Base-by-base conservation (phyloP, 257 asterid species). In the Ilex asprella region DNA sequence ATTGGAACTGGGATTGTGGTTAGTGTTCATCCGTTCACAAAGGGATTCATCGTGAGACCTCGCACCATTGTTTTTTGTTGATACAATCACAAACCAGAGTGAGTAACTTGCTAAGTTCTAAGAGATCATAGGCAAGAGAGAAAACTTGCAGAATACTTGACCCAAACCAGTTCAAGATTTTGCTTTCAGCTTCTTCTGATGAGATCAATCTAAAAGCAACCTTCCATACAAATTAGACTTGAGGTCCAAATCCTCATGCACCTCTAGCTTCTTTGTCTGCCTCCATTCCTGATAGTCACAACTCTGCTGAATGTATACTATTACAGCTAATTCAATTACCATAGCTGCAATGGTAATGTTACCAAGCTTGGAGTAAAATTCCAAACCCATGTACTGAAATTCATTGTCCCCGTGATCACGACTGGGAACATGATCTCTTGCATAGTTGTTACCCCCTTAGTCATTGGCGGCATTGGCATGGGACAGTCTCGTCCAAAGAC, bases 391-490 rank as follows among this genome's bases (percentile, higher is more conserved):
- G 59, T 63, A 63, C 30, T 56, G 65, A 58, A 57, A 39, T 58
- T 53, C 65, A 51, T 29, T 30, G 11, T 50, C 65, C 5, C 15
- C 35, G 32, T 49, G 10, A 27, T 16, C 12, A n/a, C 49, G 16
- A 62, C 31, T 32, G 14, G 51, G 49, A 58, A 70, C 61, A 35
- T 66, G 75, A 70, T 70, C 66, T 31, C 73, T 63, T 12, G 55
- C 69, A 49, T 29, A 58, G 35, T 64, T n/a, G n/a, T n/a, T n/a
- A n/a, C n/a, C n/a, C n/a, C n/a, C n/a, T n/a, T n/a, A n/a, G n/a
- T n/a, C n/a, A n/a, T n/a, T n/a, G n/a, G n/a, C n/a, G n/a, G n/a
- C n/a, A n/a, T n/a, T n/a, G n/a, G n/a, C n/a, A n/a, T n/a, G n/a
- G n/a, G n/a, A n/a, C n/a, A n/a, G n/a, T n/a, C n/a, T n/a, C n/a